Percentiles rank a stretch among this genome's conserved stretches.
phyloP scores from a whole-genome alignment of 176 grass and related monocot species.

The Aegilops speltoides region DNA sequence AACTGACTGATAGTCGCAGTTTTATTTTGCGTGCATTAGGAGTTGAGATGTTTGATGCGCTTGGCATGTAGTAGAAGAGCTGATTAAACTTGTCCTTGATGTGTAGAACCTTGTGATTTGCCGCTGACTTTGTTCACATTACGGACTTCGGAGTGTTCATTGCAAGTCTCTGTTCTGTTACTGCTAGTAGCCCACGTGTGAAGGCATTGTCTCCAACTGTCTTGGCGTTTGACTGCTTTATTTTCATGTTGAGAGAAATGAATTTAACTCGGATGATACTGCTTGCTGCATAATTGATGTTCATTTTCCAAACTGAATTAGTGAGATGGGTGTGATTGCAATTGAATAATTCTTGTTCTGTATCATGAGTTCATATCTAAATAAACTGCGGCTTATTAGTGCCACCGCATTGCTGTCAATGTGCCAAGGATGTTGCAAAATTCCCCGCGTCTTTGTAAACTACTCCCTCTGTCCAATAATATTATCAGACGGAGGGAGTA shows the following conservation, averaged over 20 bases:
- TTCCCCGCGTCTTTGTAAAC: too few species aligned
- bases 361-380: neutral
- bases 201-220: too few species aligned
- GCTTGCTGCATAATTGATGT: neutral
- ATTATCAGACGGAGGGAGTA: too few species aligned
- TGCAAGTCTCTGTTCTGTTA: neutral
- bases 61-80: conserved; percentile 18
- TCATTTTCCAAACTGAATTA: neutral
- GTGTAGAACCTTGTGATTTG: conserved; percentile 9
- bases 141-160: neutral
- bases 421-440: too few species aligned
- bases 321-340: neutral
- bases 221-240: neutral
- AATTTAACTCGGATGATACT: neutral
- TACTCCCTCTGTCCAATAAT: too few species aligned
- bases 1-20: conserved; percentile 2
- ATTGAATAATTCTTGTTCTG: neutral
- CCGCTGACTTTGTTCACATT: neutral
- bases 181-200: neutral
- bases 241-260: neutral
- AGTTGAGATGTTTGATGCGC: conserved; percentile 15
- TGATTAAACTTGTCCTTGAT: neutral
- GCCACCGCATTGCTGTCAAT: too few species aligned
- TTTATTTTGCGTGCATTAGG: conserved; percentile 2
- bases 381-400: too few species aligned